Percentiles rank a stretch among this genome's conserved stretches.
These are phyloP conservation scores for Silene coronaria DNA, from an alignment of 179 eudicot species.

Conservation along the genomic window DNA sequence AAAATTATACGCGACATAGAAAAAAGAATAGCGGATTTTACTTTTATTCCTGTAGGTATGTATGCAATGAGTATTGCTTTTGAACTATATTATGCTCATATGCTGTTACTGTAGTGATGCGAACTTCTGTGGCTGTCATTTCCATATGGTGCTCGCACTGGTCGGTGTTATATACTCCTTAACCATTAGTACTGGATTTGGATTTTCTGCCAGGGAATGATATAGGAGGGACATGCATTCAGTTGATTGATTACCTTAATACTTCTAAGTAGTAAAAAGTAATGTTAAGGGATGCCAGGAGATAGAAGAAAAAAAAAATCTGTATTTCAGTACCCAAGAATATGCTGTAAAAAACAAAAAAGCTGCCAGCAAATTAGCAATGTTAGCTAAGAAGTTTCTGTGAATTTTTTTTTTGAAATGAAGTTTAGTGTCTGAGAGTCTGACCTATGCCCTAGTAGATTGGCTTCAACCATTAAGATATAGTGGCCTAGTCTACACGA, in stretches of 20 bases:
- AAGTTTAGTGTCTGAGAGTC: neutral
- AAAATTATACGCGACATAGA: constrained; percentile 64
- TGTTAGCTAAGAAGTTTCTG: neutral
- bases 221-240: no score
- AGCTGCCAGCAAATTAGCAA: neutral
- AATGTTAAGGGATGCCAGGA: neutral
- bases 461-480: neutral
- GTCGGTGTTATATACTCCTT: neutral
- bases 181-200: neutral
- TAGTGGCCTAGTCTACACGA: neutral
- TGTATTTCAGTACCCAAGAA: neutral
- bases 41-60: constrained; percentile 88
- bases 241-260: neutral
- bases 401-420: neutral
- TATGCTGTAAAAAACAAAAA: neutral
- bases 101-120: neutral
- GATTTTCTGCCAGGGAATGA: neutral
- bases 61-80: constrained; percentile 7
- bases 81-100: neutral
- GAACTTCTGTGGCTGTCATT: neutral
- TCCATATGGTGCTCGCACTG: neutral
- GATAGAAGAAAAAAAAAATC: no score
- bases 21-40: constrained; percentile 79
- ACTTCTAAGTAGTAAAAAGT: neutral
- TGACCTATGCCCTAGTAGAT: neutral